phyloP scores from a whole-genome alignment of 345 rosid species.

The Eucalyptus tenuipes region DNA sequence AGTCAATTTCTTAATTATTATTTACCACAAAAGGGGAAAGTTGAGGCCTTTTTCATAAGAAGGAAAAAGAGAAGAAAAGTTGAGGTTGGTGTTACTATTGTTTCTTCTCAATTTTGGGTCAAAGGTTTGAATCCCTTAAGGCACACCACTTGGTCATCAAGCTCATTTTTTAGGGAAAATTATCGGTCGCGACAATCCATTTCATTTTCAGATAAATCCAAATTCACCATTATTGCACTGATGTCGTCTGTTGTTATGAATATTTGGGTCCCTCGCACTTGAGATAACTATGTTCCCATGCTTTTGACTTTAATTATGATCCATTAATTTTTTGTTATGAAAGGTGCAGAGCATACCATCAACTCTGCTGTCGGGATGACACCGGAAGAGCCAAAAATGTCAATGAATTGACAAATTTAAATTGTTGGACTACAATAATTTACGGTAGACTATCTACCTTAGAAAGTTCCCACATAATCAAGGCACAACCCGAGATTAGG shows the following conservation, averaged over 20 bases:
- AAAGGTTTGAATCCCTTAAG: neutral
- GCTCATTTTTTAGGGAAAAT: neutral
- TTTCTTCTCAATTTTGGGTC: neutral
- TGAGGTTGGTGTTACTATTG: neutral
- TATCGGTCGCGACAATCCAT: fast-evolving
- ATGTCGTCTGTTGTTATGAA: neutral
- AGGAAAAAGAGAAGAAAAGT: neutral
- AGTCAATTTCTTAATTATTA: neutral
- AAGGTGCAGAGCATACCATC: neutral
- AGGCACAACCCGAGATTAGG: neutral
- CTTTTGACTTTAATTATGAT: neutral
- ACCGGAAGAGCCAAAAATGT: fast-evolving
- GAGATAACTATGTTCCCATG: neutral
- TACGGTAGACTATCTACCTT: too few species aligned
- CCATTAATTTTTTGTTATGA: too few species aligned
- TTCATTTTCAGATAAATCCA: too few species aligned
- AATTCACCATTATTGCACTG: too few species aligned
- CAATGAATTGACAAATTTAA: too few species aligned
- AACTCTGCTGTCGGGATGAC: too few species aligned
- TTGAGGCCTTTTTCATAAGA: neutral
- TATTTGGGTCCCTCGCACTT: neutral
- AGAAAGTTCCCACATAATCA: too few species aligned
- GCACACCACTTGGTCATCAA: neutral
- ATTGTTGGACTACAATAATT: fast-evolving
- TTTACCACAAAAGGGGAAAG: neutral